These are phyloP conservation scores for Mycena sanguinolenta DNA, from an alignment of 768 basidiomycete species.

Conservation along the genomic window DNA sequence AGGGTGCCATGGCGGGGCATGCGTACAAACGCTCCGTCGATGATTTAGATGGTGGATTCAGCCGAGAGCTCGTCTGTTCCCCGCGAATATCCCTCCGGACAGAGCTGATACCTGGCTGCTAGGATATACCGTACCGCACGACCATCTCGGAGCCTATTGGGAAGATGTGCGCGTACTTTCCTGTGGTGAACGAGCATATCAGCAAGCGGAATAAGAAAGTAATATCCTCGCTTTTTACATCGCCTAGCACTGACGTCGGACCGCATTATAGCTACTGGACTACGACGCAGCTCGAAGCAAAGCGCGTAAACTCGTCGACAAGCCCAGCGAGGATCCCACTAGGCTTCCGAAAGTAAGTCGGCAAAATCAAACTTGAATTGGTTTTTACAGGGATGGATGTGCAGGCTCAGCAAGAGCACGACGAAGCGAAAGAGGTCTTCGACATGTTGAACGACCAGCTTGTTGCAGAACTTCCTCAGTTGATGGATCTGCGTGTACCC, in stretches of 20 bases:
- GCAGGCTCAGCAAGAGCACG: constrained; percentile 95
- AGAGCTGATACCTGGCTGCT: constrained; percentile 1
- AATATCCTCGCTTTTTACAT: background rate
- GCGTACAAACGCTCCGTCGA: constrained; percentile 96
- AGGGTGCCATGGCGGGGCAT: constrained; percentile 96
- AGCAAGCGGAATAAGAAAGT: constrained; percentile 98
- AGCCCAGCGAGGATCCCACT: constrained; percentile 93
- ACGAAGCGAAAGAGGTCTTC: constrained; percentile 95
- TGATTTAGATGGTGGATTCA: constrained; percentile 89
- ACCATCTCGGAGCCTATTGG: constrained; percentile 96
- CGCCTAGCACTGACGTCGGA: background rate
- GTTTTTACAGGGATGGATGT: constrained; percentile 1
- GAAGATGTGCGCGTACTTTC: constrained; percentile 97
- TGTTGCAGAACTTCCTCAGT: constrained; percentile 89
- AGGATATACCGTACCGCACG: constrained; percentile 96
- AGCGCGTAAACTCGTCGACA: constrained; percentile 90
- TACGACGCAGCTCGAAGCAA: constrained; percentile 94
- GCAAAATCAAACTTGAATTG: background rate
- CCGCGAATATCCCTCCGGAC: background rate
- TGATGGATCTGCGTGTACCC: constrained; percentile 95
- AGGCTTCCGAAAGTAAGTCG: constrained; percentile 84
- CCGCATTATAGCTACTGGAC: constrained; percentile 80
- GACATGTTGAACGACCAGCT: constrained; percentile 94
- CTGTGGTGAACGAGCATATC: constrained; percentile 93
- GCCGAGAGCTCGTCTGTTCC: constrained; percentile 81